Evolutionary conservation across 371 early-diverging fungal genomes (phyloP), one percentile per base, ranked within the genome.

Genomic region (Actinomortierella wolfii): DNA sequence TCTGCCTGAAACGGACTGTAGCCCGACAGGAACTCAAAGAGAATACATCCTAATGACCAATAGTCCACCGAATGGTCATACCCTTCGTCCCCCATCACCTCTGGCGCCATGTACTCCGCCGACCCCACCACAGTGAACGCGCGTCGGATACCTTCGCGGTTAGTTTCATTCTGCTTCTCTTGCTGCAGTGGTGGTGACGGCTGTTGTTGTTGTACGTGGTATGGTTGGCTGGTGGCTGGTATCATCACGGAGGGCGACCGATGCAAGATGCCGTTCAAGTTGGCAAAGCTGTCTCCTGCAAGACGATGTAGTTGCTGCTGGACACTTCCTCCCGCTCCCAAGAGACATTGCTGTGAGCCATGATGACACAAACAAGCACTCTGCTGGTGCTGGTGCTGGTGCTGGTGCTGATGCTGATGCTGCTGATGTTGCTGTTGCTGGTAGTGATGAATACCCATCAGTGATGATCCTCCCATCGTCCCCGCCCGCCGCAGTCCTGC

Each of bases 31-130:
- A 87, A 87, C 80, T 97, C 97, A 82, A 93, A 96, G 40, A 97
- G 62, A 44, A 97, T 94, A 68, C 93, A 92, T 0, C 97, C 97
- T 39, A 96, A 69, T 23, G 90, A 83, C 97, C 97, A 96, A 58
- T 90, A 92, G 62, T 96, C 97, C 3, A 90, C 92, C 1, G 78
- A 78, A 34, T 85, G 83, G 59, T 89, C 93, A 68, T 96, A 96
- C 25, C 88, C 90, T 9, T 62, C 63, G 21, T 76, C 79, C 17
- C 64, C 70, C 51, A 83, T 68, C 40, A 91, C 79, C 76, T 92
- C 94, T 3, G 91, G 91, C 0, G 90, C 89, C 73, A 92, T 86
- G 76, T 94, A 93, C 68, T 93, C 90, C 46, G 88, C 87, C 11
- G 93, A 92, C 7, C 94, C 94, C 2, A 94, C 93, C n/a, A 90